Evolutionary conservation across 768 basidiomycete species (phyloP).

Genomic region (Gloeophyllum trabeum): DNA sequence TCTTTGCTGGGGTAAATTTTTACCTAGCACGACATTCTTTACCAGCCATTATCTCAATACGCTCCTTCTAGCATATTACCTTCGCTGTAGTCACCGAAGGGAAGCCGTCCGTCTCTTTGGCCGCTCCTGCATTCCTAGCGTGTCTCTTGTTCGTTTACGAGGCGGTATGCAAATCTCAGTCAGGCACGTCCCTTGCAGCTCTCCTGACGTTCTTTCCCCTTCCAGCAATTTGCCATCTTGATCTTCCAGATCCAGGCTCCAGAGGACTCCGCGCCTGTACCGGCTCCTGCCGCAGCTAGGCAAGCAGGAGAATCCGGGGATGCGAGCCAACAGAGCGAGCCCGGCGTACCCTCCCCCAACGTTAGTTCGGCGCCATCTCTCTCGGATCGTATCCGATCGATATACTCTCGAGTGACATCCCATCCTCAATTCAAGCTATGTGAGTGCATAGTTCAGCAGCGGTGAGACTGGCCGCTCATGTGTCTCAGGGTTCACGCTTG

Average conservation of each 20-base stretch:
- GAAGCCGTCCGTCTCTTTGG: conserved; percentile 64
- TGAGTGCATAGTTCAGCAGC: not conserved
- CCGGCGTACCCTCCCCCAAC: conserved; percentile 12
- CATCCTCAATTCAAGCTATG: no score
- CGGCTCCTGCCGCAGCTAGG: conserved; percentile 14
- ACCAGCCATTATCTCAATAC: not conserved
- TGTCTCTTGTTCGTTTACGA: conserved; percentile 74
- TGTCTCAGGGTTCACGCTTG: conserved; percentile 50
- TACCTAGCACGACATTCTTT: not conserved
- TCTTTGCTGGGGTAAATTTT: conserved; percentile 56
- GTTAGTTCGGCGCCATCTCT: no score
- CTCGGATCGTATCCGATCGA: no score
- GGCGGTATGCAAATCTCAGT: conserved; percentile 48
- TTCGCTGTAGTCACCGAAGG: conserved; percentile 83
- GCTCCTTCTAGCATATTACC: conserved; percentile 50
- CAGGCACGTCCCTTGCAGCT: not conserved
- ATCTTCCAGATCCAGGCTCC: conserved; percentile 79
- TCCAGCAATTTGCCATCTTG: conserved; percentile 73
- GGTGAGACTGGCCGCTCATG: conserved; percentile 5
- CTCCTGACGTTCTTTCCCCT: conserved; percentile 1
- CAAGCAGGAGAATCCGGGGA: no score
- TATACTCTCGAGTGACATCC: no score
- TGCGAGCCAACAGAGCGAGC: no score
- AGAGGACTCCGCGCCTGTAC: conserved; percentile 34
- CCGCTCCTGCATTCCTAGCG: conserved; percentile 78